phyloP scores from a whole-genome alignment of 805 yeast genomes.

The Barnettozyma populi region DNA sequence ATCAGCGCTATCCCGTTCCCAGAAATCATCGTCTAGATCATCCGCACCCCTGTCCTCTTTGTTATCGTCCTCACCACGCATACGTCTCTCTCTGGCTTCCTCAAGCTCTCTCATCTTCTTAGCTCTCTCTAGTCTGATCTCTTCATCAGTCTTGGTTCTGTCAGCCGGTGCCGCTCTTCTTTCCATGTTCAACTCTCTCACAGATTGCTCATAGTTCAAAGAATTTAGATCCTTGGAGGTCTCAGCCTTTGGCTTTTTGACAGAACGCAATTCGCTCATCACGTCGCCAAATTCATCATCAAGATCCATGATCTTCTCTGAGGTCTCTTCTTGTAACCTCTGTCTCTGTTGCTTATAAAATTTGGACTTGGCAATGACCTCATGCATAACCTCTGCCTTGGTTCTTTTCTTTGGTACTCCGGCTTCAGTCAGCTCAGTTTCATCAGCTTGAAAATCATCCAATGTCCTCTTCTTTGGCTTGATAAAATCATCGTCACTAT shows the following conservation, averaged over 20 bases:
- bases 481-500: conserved; percentile 31
- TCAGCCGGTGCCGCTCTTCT: conserved; percentile 78
- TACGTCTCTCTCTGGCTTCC: conserved; percentile 62
- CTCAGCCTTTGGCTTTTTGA: conserved; percentile 26
- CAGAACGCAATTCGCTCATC: conserved; percentile 45
- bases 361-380: conserved; percentile 77
- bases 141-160: conserved; percentile 75
- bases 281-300: conserved; percentile 73
- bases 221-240: conserved; percentile 33
- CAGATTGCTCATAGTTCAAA: conserved; percentile 57
- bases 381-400: conserved; percentile 82
- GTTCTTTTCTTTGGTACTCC: conserved; percentile 60
- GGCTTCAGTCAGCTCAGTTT: conserved; percentile 37
- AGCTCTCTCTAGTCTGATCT: conserved; percentile 51
- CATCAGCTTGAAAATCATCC: conserved; percentile 24
- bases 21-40: conserved; percentile 62
- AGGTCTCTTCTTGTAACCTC: conserved; percentile 51
- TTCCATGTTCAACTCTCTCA: conserved; percentile 61
- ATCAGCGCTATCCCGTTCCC: conserved; percentile 54
- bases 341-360: conserved; percentile 74
- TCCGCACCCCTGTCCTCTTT: conserved; percentile 51
- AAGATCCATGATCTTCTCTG: conserved; percentile 56
- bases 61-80: conserved; percentile 56
- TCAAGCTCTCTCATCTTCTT: conserved; percentile 61
- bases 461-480: conserved; percentile 31